Base-by-base conservation (phyloP, 2,329 filamentous ascomycete genomes). In the Botrytis medusae region DNA sequence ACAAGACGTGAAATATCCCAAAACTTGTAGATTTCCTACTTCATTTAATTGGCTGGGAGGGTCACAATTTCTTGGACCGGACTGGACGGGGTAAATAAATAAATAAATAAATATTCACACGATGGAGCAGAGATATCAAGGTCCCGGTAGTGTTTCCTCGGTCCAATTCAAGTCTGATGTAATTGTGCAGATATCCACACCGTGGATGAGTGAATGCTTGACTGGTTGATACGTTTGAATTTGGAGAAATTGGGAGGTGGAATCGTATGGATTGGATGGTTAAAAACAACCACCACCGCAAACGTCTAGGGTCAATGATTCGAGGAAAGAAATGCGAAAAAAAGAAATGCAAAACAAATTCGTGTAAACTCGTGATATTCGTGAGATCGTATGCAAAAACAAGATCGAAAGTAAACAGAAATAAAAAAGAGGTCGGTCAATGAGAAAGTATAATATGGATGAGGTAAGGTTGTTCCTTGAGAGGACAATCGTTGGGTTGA, bases 181-280 rank as follows among this genome's bases (percentile, higher is more conserved):
- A 72, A 72, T 72, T 60, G 61, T 72, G 71, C 71, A 72, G 71
- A 63, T 68, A 40, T 51, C 46, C 64, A 67, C 46, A 57, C n/a
- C 51, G 5, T 44, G 14, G 10, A 40, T 2, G 5, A 67, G 16
- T 40, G 64, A 32, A 1, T 8, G 37, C 37, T 37, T 37, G 37
- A 7, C 37, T 37, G 37, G 37, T 7, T 40, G 46, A 34, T 25
- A 14, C 25, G 22, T 44, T 32, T 12, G 32, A 61, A 14, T 32
- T 32, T 67, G n/a, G 16, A 51, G 46, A 2, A 25, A 1, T 4
- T 44, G 20, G n/a, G 9, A 40, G 46, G 46, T 37, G 25, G 37
- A 37, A 37, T 8, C 7, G 64, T 14, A 54, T 51, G 64, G 64
- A 34, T 37, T 67, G 63, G 46, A 22, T 20, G 29, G 34, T 9